A percentile compares a stretch with the other conserved stretches of the same genome.
Evolutionary conservation across 306 rosid genomes (phyloP).

Genomic region (Trifolium pratense): DNA sequence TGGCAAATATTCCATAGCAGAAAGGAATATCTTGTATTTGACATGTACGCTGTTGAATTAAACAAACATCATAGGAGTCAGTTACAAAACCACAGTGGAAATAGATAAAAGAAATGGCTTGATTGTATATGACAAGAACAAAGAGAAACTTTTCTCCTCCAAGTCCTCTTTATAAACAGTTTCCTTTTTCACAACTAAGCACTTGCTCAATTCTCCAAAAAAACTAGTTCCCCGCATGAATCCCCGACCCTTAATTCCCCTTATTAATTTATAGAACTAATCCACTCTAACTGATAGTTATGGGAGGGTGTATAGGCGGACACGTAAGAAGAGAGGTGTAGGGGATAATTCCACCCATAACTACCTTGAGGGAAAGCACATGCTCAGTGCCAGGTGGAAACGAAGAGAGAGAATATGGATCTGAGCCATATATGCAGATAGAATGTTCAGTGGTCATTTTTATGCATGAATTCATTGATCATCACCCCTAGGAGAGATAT

Average conservation of each 20-base stretch:
- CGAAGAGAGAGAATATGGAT: no score
- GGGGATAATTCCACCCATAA: no score
- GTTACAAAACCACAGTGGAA: constrained; percentile 25
- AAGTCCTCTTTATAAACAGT: constrained; percentile 8
- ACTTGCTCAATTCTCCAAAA: constrained; percentile 22
- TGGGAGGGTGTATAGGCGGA: no score
- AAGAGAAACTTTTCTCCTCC: constrained; percentile 26
- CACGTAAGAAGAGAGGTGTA: no score
- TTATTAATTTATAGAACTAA: constrained; percentile 17
- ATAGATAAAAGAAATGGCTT: constrained; percentile 14
- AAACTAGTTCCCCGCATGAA: constrained; percentile 8
- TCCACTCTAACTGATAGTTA: constrained; percentile 1
- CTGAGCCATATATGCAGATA: no score
- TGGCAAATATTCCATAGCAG: constrained; percentile 91
- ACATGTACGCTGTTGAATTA: constrained; percentile 71
- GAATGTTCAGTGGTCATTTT: no score
- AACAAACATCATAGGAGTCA: constrained; percentile 39
- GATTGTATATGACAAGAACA: constrained; percentile 20
- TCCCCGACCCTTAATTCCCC: neutral
- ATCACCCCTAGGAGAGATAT: no score
- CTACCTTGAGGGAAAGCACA: no score
- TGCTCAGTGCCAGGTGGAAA: no score
- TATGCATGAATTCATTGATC: no score
- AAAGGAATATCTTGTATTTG: constrained; percentile 89
- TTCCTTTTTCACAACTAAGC: constrained; percentile 10